These are phyloP conservation scores for Nannizziopsis arthrosporioides DNA, from an alignment of 2,329 filamentous ascomycete genomes.

Conservation along the genomic window DNA sequence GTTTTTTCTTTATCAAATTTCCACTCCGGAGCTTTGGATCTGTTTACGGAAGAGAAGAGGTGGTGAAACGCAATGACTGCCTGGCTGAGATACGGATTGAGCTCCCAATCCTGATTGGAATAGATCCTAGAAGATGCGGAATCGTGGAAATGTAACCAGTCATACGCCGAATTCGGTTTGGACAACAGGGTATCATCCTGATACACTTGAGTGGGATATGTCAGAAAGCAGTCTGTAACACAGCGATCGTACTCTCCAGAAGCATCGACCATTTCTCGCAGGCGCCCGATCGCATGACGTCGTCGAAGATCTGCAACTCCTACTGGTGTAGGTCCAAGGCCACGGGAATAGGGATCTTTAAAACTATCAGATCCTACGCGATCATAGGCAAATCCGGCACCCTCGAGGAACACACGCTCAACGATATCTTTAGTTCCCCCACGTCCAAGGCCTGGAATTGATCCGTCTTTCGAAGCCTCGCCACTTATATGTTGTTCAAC, in stretches of 20 bases:
- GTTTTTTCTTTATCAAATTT: slow-evolving; percentile 34
- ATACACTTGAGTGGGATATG: slow-evolving; percentile 76
- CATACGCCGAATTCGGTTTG: slow-evolving; percentile 77
- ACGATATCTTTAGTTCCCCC: slow-evolving; percentile 54
- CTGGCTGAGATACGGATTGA: slow-evolving; percentile 75
- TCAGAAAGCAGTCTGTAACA: slow-evolving; percentile 62
- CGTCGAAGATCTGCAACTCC: slow-evolving; percentile 51
- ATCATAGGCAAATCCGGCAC: slow-evolving; percentile 46
- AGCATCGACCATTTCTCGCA: slow-evolving; percentile 52
- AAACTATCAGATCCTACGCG: slow-evolving; percentile 30
- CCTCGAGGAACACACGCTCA: slow-evolving; percentile 54
- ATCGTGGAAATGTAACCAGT: slow-evolving; percentile 94
- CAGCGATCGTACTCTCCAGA: slow-evolving; percentile 53
- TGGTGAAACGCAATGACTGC: slow-evolving; percentile 82
- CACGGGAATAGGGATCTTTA: slow-evolving; percentile 24
- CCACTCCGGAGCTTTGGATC: slow-evolving; percentile 38
- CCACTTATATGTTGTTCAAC: slow-evolving; percentile 47
- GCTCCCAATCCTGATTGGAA: slow-evolving; percentile 82
- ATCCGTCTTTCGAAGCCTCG: slow-evolving; percentile 43
- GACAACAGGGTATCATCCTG: slow-evolving; percentile 86
- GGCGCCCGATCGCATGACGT: slow-evolving; percentile 45
- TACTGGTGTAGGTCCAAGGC: slow-evolving; percentile 25
- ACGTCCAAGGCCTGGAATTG: slow-evolving; percentile 48
- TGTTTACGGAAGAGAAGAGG: slow-evolving; percentile 66
- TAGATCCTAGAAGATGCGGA: slow-evolving; percentile 66